A percentile compares a stretch with the other conserved stretches of the same genome.
phyloP scores from a whole-genome alignment of 129 eudicot genomes.

The Helianthus tuberosus region DNA sequence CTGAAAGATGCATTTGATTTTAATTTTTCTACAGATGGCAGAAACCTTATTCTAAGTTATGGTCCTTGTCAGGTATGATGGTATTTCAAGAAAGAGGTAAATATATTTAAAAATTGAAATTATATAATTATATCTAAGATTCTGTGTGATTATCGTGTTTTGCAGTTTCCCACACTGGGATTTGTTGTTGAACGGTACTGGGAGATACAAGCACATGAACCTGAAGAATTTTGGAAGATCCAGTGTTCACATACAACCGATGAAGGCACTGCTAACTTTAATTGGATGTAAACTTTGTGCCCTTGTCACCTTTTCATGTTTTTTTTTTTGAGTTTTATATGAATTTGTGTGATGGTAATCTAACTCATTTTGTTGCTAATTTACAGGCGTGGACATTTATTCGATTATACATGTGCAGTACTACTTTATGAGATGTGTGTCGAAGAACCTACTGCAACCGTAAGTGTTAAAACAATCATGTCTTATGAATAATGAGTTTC shows the following conservation, averaged over 20 bases:
- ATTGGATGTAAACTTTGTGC: slow-evolving; percentile 67
- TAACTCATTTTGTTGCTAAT: slow-evolving; percentile 15
- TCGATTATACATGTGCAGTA: slow-evolving; percentile 89
- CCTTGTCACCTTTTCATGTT: slow-evolving; percentile 3
- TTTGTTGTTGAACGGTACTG: slow-evolving; percentile 95
- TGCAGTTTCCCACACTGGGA: slow-evolving; percentile 94
- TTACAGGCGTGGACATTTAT: slow-evolving; percentile 92
- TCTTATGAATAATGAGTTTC: slow-evolving; percentile 4
- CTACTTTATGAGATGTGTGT: slow-evolving; percentile 91
- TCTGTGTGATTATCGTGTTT: slow-evolving; percentile 10
- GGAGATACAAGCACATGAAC: slow-evolving; percentile 97
- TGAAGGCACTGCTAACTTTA: slow-evolving; percentile 74
- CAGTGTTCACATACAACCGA: slow-evolving; percentile 84
- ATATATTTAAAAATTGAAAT: neutral
- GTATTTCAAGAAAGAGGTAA: neutral
- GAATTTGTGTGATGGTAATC: no score
- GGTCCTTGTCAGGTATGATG: slow-evolving; percentile 94
- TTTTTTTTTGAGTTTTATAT: slow-evolving; percentile 9
- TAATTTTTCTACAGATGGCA: slow-evolving; percentile 69
- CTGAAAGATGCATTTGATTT: slow-evolving; percentile 78
- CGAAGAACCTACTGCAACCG: slow-evolving; percentile 85
- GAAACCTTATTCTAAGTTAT: slow-evolving; percentile 75
- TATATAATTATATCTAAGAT: slow-evolving; percentile 13
- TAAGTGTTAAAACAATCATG: slow-evolving; percentile 47
- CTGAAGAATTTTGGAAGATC: slow-evolving; percentile 95